A percentile compares a stretch with the other conserved stretches of the same genome.
Conservation (phyloP, 192 early-diverging fungal species). For the Entomortierella parvispora region DNA sequence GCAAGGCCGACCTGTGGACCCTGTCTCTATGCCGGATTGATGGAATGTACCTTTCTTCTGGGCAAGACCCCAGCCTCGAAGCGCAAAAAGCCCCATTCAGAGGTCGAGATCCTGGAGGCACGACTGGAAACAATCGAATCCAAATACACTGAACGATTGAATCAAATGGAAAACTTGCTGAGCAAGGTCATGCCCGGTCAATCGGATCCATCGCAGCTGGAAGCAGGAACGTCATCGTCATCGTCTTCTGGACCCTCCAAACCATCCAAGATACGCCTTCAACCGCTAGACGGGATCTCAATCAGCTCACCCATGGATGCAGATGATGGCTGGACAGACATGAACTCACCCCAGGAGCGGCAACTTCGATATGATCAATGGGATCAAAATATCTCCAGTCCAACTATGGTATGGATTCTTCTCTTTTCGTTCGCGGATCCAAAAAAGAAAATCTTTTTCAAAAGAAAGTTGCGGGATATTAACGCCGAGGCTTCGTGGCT, state of each 20-base stretch:
- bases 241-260: conserved; percentile 3
- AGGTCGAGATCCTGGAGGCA: conserved; percentile 46
- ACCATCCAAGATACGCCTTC: background rate
- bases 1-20: conserved; percentile 49
- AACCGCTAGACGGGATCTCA: conserved; percentile 13
- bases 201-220: too few species aligned
- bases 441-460: background rate
- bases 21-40: conserved; percentile 48
- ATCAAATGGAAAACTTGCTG: conserved; percentile 45
- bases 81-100: conserved; percentile 46
- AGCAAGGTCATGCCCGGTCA: conserved; percentile 48
- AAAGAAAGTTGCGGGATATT: too few species aligned
- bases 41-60: conserved; percentile 49
- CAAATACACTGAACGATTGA: conserved; percentile 37
- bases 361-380: conserved; percentile 10
- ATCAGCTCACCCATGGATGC: conserved; percentile 5
- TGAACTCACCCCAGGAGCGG: conserved; percentile 42
- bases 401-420: conserved; percentile 23
- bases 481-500: background rate
- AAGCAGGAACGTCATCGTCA: conserved; percentile 10
- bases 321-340: conserved; percentile 47
- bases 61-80: conserved; percentile 49
- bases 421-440: background rate
- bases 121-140: conserved; percentile 46
- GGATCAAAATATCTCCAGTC: conserved; percentile 17